Evolutionary conservation across 352 stramenopile species (phyloP).

Genomic region (Pythium grandisporangium): DNA sequence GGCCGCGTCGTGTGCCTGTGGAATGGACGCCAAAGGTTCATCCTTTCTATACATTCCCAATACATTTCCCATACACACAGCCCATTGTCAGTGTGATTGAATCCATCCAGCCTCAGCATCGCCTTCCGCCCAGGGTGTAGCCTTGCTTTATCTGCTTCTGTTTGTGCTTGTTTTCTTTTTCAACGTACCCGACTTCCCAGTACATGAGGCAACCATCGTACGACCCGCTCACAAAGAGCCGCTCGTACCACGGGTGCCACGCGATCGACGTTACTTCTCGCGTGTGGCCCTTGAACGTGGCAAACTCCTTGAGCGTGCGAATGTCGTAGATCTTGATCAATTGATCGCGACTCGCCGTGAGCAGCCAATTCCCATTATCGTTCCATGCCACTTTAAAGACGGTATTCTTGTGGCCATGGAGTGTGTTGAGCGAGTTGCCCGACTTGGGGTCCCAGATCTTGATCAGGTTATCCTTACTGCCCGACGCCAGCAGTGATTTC

Average conservation of each 20-base stretch:
- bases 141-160: no score
- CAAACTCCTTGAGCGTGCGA: conserved; percentile 93
- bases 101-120: no score
- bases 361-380: conserved; percentile 96
- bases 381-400: conserved; percentile 98
- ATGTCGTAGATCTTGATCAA: conserved; percentile 99
- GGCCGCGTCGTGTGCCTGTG: conserved; percentile 93
- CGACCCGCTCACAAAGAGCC: conserved; percentile 93
- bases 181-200: conserved; percentile 91
- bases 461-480: conserved; percentile 95
- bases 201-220: conserved; percentile 97
- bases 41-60: conserved; percentile 43
- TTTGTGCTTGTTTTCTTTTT: not conserved
- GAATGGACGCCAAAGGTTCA: conserved; percentile 74
- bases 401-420: conserved; percentile 98
- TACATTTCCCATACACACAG: not conserved
- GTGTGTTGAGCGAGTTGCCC: conserved; percentile 87
- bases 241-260: conserved; percentile 96
- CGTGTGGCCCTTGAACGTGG: conserved; percentile 92
- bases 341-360: conserved; percentile 95
- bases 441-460: conserved; percentile 98
- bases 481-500: conserved; percentile 90
- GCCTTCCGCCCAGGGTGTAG: no score
- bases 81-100: no score
- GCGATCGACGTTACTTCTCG: conserved; percentile 94